Percentiles rank a stretch among this genome's conserved stretches.
phyloP scores from a whole-genome alignment of 2,329 filamentous ascomycete species.

The Coniochaeta prunicola region DNA sequence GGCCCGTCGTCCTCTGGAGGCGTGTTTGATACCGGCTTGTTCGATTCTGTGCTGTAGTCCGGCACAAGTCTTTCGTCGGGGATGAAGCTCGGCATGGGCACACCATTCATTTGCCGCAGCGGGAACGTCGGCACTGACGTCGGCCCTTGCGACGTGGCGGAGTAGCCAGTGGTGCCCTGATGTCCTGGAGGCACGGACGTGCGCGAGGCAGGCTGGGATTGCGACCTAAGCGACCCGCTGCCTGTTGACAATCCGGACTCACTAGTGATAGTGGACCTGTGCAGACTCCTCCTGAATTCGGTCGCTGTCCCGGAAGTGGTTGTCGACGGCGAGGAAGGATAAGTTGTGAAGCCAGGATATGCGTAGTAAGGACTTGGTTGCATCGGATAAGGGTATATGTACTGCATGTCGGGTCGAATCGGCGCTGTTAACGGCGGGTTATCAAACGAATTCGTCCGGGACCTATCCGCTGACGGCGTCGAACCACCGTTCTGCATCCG shows the following conservation, averaged over 20 bases:
- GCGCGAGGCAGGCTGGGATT: slow-evolving; percentile 58
- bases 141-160: slow-evolving; percentile 23
- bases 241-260: slow-evolving; percentile 40
- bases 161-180: slow-evolving; percentile 13
- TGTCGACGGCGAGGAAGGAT: slow-evolving; percentile 49
- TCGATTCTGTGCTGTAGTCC: slow-evolving; percentile 37
- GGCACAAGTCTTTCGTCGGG: slow-evolving; percentile 41
- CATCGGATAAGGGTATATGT: slow-evolving; percentile 38
- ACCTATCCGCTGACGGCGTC: slow-evolving; percentile 35
- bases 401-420: slow-evolving; percentile 45
- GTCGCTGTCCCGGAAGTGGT: slow-evolving; percentile 24
- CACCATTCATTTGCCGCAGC: slow-evolving; percentile 37
- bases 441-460: slow-evolving; percentile 57
- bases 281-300: slow-evolving; percentile 50
- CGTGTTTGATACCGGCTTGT: slow-evolving; percentile 32
- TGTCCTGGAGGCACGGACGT: slow-evolving; percentile 20
- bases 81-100: slow-evolving; percentile 47
- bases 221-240: slow-evolving; percentile 52
- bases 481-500: slow-evolving; percentile 29
- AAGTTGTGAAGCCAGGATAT: slow-evolving; percentile 43
- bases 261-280: slow-evolving; percentile 43
- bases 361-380: slow-evolving; percentile 36
- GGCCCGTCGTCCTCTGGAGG: slow-evolving; percentile 40
- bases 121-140: slow-evolving; percentile 27
- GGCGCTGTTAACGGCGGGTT: slow-evolving; percentile 53